These are phyloP conservation scores for Daedaleopsis nitida DNA, from an alignment of 768 basidiomycete genomes.

Conservation along the genomic window DNA sequence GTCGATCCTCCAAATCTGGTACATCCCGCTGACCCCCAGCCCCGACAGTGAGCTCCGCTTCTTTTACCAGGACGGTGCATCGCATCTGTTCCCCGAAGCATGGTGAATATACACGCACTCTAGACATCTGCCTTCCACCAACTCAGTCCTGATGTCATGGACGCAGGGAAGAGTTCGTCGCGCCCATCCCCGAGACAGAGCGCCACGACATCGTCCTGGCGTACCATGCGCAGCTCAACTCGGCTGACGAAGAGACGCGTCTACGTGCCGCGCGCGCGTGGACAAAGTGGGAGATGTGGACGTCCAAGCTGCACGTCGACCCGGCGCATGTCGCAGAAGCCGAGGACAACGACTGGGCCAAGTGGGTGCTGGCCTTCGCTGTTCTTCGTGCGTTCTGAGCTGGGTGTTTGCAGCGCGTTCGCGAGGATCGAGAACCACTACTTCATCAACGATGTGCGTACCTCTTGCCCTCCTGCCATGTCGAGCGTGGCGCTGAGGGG, in stretches of 20 bases:
- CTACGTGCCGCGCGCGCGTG: slow-evolving; percentile 79
- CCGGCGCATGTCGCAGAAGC: slow-evolving; percentile 67
- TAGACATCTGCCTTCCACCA: background rate
- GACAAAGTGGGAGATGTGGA: slow-evolving; percentile 94
- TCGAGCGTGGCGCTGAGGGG: slow-evolving; percentile 4
- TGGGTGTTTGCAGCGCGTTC: slow-evolving; percentile 60
- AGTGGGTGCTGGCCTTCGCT: slow-evolving; percentile 45
- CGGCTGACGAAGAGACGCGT: slow-evolving; percentile 65
- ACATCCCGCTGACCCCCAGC: background rate
- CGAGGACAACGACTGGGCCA: slow-evolving; percentile 73
- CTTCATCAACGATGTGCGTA: slow-evolving; percentile 74
- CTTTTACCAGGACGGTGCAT: slow-evolving; percentile 89
- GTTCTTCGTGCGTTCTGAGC: background rate
- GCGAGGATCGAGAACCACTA: slow-evolving; percentile 91
- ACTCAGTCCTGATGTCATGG: background rate
- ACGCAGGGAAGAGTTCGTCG: slow-evolving; percentile 79
- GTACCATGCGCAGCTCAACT: slow-evolving; percentile 79
- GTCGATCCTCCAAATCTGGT: background rate
- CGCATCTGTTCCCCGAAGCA: slow-evolving; percentile 84
- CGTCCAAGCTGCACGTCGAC: slow-evolving; percentile 73
- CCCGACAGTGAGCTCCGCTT: slow-evolving; percentile 71
- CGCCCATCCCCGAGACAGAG: slow-evolving; percentile 78
- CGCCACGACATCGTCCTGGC: slow-evolving; percentile 80
- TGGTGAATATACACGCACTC: slow-evolving; percentile 49
- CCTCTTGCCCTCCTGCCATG: background rate